A percentile compares a stretch with the other conserved stretches of the same genome.
Conservation (phyloP, 2,329 filamentous ascomycete species). For the Curvularia hawaiiensis region DNA sequence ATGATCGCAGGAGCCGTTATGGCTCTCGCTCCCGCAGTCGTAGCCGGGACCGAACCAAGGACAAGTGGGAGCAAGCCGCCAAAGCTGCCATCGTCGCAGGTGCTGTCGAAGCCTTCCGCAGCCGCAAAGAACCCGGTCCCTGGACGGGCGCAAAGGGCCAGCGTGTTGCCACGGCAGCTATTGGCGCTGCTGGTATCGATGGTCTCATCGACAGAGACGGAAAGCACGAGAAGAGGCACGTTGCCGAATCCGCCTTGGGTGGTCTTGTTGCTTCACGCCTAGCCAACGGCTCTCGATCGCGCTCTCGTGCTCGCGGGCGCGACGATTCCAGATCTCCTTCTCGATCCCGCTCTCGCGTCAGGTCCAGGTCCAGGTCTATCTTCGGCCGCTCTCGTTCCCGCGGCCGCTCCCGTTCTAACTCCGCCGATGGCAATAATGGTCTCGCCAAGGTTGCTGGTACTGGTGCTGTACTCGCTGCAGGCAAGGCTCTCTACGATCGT, state of each 20-base stretch:
- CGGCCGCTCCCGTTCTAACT: constrained; percentile 48
- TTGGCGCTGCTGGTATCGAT: constrained; percentile 85
- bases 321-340: constrained; percentile 45
- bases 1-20: constrained; percentile 51
- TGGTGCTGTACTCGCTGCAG: constrained; percentile 56
- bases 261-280: constrained; percentile 85
- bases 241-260: constrained; percentile 85
- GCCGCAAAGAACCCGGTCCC: constrained; percentile 83
- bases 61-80: constrained; percentile 73
- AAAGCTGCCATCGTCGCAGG: constrained; percentile 90
- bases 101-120: constrained; percentile 88
- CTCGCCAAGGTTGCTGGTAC: constrained; percentile 56
- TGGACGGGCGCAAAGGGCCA: constrained; percentile 94
- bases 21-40: constrained; percentile 60
- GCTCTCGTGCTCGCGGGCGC: constrained; percentile 56
- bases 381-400: constrained; percentile 51
- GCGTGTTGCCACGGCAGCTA: constrained; percentile 85
- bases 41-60: constrained; percentile 53
- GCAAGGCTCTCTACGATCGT: constrained; percentile 60
- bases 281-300: constrained; percentile 76
- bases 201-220: constrained; percentile 71
- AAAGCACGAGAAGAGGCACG: constrained; percentile 77
- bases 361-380: constrained; percentile 55
- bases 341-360: constrained; percentile 70
- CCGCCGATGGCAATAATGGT: constrained; percentile 53